Conservation (phyloP, 805 yeast species). For the Jamesozyma spencerorum region DNA sequence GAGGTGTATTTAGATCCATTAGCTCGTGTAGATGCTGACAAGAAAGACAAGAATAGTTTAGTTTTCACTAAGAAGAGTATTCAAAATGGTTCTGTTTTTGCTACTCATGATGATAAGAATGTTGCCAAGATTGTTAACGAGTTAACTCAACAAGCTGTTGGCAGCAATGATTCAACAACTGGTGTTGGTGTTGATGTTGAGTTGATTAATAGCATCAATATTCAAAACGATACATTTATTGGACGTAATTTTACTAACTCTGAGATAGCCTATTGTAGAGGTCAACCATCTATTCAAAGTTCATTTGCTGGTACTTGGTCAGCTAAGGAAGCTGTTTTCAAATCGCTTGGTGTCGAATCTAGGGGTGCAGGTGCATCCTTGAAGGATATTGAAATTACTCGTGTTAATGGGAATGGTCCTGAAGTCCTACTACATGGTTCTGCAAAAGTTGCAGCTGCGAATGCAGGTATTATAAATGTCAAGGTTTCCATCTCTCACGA, state of each 20-base stretch:
- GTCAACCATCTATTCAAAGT: slow-evolving; percentile 71
- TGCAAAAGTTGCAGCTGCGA: slow-evolving; percentile 65
- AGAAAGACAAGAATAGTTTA: slow-evolving; percentile 33
- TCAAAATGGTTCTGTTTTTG: slow-evolving; percentile 38
- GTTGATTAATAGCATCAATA: slow-evolving; percentile 67
- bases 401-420: slow-evolving; percentile 74
- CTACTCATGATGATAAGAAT: slow-evolving; percentile 33
- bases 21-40: slow-evolving; percentile 40
- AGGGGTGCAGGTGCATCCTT: slow-evolving; percentile 94
- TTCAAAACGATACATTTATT: slow-evolving; percentile 82
- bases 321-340: slow-evolving; percentile 98
- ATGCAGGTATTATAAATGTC: slow-evolving; percentile 59
- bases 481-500: slow-evolving; percentile 92
- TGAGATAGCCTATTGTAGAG: slow-evolving; percentile 71
- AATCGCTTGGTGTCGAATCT: slow-evolving; percentile 79
- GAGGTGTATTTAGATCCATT: slow-evolving; percentile 92
- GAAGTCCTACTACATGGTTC: slow-evolving; percentile 64
- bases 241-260: slow-evolving; percentile 81
- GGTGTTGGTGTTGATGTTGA: slow-evolving; percentile 95
- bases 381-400: slow-evolving; percentile 78
- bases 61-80: slow-evolving; percentile 42
- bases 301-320: slow-evolving; percentile 98
- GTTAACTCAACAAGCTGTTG: slow-evolving; percentile 39
- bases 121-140: slow-evolving; percentile 55
- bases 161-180: slow-evolving; percentile 34